phyloP scores from a whole-genome alignment of 2,329 filamentous ascomycete genomes.

The Ascochyta rabiei region DNA sequence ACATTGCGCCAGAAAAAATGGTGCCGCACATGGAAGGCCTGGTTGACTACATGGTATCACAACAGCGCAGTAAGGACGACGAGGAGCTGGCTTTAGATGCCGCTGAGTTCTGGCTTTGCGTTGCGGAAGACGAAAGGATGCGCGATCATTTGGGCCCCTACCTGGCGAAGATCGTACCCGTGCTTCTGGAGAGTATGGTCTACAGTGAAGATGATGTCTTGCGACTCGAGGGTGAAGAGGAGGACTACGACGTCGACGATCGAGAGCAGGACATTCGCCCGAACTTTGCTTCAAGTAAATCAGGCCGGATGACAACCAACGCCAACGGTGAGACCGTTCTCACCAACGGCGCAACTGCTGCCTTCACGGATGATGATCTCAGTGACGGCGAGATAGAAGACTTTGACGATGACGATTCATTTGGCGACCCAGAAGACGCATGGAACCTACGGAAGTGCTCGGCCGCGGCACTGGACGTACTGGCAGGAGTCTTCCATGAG shows the following conservation, averaged over 20 bases:
- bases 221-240: conserved; percentile 76
- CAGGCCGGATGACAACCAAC: conserved; percentile 63
- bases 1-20: conserved; percentile 88
- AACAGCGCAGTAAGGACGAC: conserved; percentile 82
- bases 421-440: conserved; percentile 79
- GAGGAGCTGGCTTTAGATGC: conserved; percentile 92
- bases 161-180: conserved; percentile 83
- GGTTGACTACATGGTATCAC: conserved; percentile 89
- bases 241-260: conserved; percentile 91
- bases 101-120: conserved; percentile 95
- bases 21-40: conserved; percentile 84
- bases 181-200: conserved; percentile 92
- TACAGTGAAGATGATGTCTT: conserved; percentile 94
- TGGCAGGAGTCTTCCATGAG: conserved; percentile 86
- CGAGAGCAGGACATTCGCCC: conserved; percentile 90
- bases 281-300: conserved; percentile 78
- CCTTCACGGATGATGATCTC: conserved; percentile 63
- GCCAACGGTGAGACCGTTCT: conserved; percentile 49
- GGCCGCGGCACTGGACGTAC: conserved; percentile 90
- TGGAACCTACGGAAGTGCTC: conserved; percentile 98
- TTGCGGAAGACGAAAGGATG: conserved; percentile 84
- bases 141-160: conserved; percentile 78
- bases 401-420: conserved; percentile 72
- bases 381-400: conserved; percentile 89
- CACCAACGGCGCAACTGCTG: conserved; percentile 55